phyloP scores from a whole-genome alignment of 2,329 filamentous ascomycete species.

The Colletotrichum brevisporum region DNA sequence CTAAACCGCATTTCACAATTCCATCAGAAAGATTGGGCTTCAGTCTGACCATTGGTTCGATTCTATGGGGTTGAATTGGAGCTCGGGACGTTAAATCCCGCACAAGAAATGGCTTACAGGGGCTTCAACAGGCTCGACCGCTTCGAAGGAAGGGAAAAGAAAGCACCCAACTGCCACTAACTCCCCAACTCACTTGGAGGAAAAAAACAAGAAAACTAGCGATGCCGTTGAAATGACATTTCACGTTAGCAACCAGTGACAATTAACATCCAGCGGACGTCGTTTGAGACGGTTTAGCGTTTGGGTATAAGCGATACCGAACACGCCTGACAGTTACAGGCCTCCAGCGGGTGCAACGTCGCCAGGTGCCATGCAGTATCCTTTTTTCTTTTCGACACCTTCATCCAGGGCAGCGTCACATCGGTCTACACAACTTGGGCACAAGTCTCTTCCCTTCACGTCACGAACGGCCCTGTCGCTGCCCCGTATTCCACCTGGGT shows the following conservation, averaged over 20 bases:
- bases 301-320: slow-evolving; percentile 3
- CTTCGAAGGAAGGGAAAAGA: slow-evolving; percentile 3
- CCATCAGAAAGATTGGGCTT: neutral
- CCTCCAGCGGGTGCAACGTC: slow-evolving; percentile 16
- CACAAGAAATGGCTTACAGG: neutral
- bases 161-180: neutral
- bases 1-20: neutral
- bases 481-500: neutral
- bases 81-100: slow-evolving; percentile 11
- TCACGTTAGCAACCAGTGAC: slow-evolving; percentile 1
- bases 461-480: slow-evolving; percentile 3
- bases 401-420: slow-evolving; percentile 5
- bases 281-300: slow-evolving; percentile 15
- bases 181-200: no score
- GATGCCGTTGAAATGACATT: neutral
- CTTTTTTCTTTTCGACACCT: slow-evolving; percentile 12
- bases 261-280: neutral
- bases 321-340: neutral
- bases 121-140: no score
- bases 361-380: slow-evolving; percentile 1
- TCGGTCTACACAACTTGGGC: slow-evolving; percentile 10
- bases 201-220: neutral
- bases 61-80: neutral
- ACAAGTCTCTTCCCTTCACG: slow-evolving; percentile 1
- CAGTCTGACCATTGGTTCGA: neutral